Base-by-base conservation (phyloP, 208 protist genomes). In the Tetramitus jugosus region DNA sequence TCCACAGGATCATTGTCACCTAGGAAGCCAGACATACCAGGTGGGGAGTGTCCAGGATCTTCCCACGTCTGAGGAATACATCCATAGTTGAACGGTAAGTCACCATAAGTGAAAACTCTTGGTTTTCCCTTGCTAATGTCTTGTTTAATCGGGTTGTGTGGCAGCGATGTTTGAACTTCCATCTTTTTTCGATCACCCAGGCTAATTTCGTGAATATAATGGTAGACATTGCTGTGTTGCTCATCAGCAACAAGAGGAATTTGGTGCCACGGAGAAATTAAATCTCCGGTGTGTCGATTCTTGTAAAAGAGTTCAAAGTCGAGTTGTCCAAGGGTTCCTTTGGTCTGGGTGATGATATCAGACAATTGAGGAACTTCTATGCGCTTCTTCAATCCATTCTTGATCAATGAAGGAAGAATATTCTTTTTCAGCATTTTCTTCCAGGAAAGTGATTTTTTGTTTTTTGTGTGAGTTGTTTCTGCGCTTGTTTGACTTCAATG, bases 1-100 rank as follows among this genome's bases (percentile, higher is more conserved):
- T 96, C 93, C 29, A 96, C 84, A 0, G 93, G 93, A 75, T 96
- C 93, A 68, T 93, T 93, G 80, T 96, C 93, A 45, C 93, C 93
- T 42, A 53, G 33, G 23, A 49, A 68, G 33, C n/a, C n/a, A 8
- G 20, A 8, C 35, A 31, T 20, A 37, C 17, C 35, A 31, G 52
- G 74, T 60, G 7, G 3, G 3, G 8, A n/a, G 23, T 72, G 4
- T 61, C 79, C 45, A 14, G 87, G 87, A 67, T 91, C 85, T 79
- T 91, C 87, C 81, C 82, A 91, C n/a, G 87, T 91, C 71, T 90
- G 87, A 42, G 88, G 88, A 65, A 91, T 74, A 7, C 64, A 39
- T 65, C 88, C 88, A 69, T 91, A 91, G 76, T 91, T 91, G 67
- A 83, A 91, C 43, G 84, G 46, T 35, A 85, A 82, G 45, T 86